Conservation (phyloP, 192 early-diverging fungal genomes). For the Entomortierella beljakovae region DNA sequence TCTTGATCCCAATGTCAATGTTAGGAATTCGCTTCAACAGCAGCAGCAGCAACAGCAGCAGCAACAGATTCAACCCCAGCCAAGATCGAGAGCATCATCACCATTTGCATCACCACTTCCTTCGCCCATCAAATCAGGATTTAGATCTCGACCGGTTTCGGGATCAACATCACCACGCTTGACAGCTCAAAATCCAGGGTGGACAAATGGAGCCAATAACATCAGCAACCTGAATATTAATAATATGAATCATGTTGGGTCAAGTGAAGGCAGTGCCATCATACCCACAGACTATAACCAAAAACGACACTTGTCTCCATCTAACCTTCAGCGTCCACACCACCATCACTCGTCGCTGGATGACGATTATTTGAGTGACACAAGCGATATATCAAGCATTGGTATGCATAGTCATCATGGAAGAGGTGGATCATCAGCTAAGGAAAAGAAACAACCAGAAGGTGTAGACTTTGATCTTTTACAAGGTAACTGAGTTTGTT, state of each 20-base stretch:
- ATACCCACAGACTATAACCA: constrained; percentile 45
- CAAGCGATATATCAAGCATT: constrained; percentile 48
- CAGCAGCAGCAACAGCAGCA: constrained; percentile 11
- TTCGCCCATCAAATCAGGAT: constrained; percentile 46
- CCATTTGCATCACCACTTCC: constrained; percentile 47
- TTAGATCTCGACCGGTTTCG: constrained; percentile 50
- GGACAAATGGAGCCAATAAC: constrained; percentile 12
- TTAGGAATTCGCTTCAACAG: constrained; percentile 12
- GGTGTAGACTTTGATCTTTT: constrained; percentile 80
- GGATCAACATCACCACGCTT: constrained; percentile 39
- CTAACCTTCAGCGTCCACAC: constrained; percentile 9
- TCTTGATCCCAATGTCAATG: constrained; percentile 14
- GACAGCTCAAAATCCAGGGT: constrained; percentile 16
- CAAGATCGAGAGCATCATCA: constrained; percentile 25
- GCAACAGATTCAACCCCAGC: constrained; percentile 8
- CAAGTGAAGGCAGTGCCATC: constrained; percentile 26
- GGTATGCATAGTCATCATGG: constrained; percentile 47
- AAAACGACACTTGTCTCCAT: constrained; percentile 40
- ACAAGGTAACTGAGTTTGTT: constrained; percentile 62
- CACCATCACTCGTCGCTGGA: constrained; percentile 33
- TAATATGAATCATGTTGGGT: constrained; percentile 14
- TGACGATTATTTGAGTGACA: constrained; percentile 54
- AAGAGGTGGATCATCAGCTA: constrained; percentile 50
- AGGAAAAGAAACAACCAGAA: constrained; percentile 82
- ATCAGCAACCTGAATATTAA: constrained; percentile 6